A percentile compares a stretch with the other conserved stretches of the same genome.
Evolutionary conservation across 176 grass and related monocot genomes (phyloP).

Genomic region (Aegilops bicornis): DNA sequence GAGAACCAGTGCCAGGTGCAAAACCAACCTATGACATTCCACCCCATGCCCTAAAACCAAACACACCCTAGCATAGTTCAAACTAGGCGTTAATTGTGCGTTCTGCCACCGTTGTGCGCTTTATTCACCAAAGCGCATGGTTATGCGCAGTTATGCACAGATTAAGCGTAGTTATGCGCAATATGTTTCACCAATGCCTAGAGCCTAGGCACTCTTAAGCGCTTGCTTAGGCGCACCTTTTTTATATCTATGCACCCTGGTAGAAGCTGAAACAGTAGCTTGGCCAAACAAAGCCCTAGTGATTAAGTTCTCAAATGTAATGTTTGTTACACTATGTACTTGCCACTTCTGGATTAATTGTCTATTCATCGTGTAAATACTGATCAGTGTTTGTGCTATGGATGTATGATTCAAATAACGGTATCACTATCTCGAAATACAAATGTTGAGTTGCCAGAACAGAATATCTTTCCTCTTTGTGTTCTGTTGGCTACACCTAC

Average conservation of each 20-base stretch:
- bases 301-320: conserved; percentile 11
- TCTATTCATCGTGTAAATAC: conserved; percentile 17
- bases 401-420: conserved; percentile 80
- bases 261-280: neutral
- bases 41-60: too few relatives aligned
- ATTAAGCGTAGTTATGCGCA: too few relatives aligned
- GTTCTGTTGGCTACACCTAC: conserved; percentile 78
- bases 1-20: too few relatives aligned
- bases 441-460: conserved; percentile 62
- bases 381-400: conserved; percentile 4
- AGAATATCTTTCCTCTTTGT: conserved; percentile 70
- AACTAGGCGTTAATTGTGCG: too few relatives aligned
- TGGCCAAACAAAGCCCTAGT: neutral
- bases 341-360: neutral
- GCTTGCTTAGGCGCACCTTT: too few relatives aligned
- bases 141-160: too few relatives aligned
- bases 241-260: too few relatives aligned
- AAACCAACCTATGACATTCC: too few relatives aligned
- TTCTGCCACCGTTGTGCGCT: too few relatives aligned
- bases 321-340: conserved; percentile 20
- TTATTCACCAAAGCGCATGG: too few relatives aligned
- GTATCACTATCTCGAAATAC: conserved; percentile 65
- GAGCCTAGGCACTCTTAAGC: too few relatives aligned
- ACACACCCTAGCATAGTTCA: neutral
- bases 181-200: too few relatives aligned